Base-by-base conservation (phyloP, 345 rosid genomes). In the Gossypium herbaceum region DNA sequence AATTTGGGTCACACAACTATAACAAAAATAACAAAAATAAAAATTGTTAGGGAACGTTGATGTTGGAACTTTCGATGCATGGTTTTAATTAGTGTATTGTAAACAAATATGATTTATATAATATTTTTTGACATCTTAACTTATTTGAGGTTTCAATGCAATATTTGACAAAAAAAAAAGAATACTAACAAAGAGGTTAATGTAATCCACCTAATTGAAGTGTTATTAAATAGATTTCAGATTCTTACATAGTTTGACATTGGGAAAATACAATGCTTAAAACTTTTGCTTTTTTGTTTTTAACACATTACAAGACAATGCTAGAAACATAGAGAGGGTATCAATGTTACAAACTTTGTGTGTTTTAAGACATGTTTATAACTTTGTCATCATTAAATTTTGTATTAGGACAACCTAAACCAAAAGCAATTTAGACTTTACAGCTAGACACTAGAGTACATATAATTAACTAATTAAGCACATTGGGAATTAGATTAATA, bases 341-440 rank as follows among this genome's bases (percentile, higher is more conserved):
- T 69, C 60, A 29, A 51, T 51, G 45, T 17, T 29, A 17, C 7
- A 34, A 4, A 29, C n/a, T 27, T 3, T 51, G 59, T 51, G 44
- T 27, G 59, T 69, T 27, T 27, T 50, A 16, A 50, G 16, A 69
- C 44, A 25, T 68, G 73, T 1, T 69, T 51, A 25, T 51, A 27
- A 67, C 44, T 50, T 68, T 22, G 34, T 68, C 59, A 68, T 68
- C 57, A 68, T 68, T 50, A 50, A 48, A 9, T 3, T 69, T 69
- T 69, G 59, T 51, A 55, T 51, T 51, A 51, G 25, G 44, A 69
- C 45, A 17, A 25, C 8, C 16, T 2, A 68, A 50, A 20, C 24
- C 22, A 15, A 25, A 25, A 41, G 8, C 4, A 25, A 15, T 3
- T 15, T 68, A 48, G 29, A 69, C 73, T 69, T 69, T 69, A 69